These are phyloP conservation scores for Hura crepitans DNA, from an alignment of 441 rosid genomes.

Conservation along the genomic window DNA sequence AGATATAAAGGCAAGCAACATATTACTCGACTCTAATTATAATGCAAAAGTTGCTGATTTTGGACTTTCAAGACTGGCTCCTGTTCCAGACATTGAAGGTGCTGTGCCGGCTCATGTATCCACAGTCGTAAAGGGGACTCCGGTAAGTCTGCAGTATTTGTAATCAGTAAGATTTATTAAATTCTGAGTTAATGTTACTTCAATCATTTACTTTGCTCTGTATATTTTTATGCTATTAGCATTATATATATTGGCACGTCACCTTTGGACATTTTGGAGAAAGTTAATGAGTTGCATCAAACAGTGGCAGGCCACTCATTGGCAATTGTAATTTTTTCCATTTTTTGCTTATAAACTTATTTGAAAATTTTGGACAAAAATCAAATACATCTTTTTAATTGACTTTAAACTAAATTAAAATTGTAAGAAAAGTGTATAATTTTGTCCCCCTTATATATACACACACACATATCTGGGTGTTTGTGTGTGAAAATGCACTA, in stretches of 20 bases:
- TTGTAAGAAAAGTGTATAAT: too few species aligned
- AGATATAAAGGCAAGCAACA: conserved; percentile 95
- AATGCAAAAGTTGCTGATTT: conserved; percentile 94
- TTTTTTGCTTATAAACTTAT: too few species aligned
- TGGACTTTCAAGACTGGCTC: conserved; percentile 94
- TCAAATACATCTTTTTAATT: too few species aligned
- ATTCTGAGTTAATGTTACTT: conserved; percentile 5
- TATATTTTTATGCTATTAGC: not conserved
- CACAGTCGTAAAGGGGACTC: conserved; percentile 96
- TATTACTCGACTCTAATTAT: conserved; percentile 64
- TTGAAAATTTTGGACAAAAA: too few species aligned
- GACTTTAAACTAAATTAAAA: too few species aligned
- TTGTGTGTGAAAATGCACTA: too few species aligned
- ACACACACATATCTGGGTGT: too few species aligned
- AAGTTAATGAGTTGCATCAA: too few species aligned
- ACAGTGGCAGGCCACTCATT: too few species aligned
- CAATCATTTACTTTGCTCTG: conserved; percentile 7
- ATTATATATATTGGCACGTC: not conserved
- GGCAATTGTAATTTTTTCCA: too few species aligned
- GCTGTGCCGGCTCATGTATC: conserved; percentile 71
- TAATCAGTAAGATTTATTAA: not conserved
- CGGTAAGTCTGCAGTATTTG: conserved; percentile 42
- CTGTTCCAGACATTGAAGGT: conserved; percentile 80
- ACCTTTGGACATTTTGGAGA: not conserved
- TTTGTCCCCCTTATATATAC: too few species aligned